Evolutionary conservation across 2,329 filamentous ascomycete genomes (phyloP), one percentile per base, ranked within the genome.

Genomic region (Fusarium multiceps): DNA sequence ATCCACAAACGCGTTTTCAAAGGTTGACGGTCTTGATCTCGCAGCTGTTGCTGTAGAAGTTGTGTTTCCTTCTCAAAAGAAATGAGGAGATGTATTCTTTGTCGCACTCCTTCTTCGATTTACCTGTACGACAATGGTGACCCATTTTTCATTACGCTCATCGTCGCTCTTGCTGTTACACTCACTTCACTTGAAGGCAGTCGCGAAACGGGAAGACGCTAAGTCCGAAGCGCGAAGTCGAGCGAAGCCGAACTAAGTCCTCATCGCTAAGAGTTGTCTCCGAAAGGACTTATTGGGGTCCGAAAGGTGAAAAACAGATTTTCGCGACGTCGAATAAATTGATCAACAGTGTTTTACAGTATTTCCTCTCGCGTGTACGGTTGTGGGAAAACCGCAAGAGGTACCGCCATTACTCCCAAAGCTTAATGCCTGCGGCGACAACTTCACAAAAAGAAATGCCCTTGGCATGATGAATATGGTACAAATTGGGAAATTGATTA

Each of bases 181-280:
- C 50, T 57, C 8, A 34, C 1, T 34, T 34, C 4, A 34, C 32
- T 6, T 46, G 12, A 14, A 45, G 7, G 12, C 14, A 18, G 7
- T 4, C 2, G 20, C 65, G 54, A 49, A 59, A 34, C 13, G 43
- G 43, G 32, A 28, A 9, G 3, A 14, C 25, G 40, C 48, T 56
- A 70, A 63, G 40, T 55, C 61, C 66, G 66, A 66, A 53, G 8
- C 59, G 65, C 66, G 65, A 68, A 18, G 14, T 49, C 30, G 9
- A 55, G 66, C 66, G 45, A 48, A 13, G 43, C 61, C 51, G 66
- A 69, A 43, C 14, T 14, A 2, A 6, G 7, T 30, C 28, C 7
- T 14, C 13, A 3, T 7, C 32, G 6, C 32, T 27, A 7, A 37
- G 23, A 41, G 13, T n/a, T 32, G 30, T 14, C 14, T 55, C 49